phyloP scores from a whole-genome alignment of 1,284 basidiomycete species.

The Sutorius eximius region DNA sequence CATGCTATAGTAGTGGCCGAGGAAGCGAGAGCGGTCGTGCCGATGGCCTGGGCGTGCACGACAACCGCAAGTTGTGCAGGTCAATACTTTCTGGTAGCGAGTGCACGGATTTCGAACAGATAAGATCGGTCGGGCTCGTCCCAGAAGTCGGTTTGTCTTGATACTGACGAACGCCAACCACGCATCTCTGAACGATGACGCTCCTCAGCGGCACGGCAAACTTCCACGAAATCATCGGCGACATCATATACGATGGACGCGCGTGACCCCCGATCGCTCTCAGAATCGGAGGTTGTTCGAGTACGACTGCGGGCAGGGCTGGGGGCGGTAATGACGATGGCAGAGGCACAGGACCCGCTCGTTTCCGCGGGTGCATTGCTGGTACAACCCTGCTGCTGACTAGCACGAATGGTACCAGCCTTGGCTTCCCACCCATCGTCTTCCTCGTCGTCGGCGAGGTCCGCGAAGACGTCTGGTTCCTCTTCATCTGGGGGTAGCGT shows the following conservation, averaged over 20 bases:
- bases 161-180: constrained; percentile 65
- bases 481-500: constrained; percentile 84
- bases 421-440: constrained; percentile 67
- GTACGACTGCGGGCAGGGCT: constrained; percentile 66
- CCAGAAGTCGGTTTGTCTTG: constrained; percentile 42
- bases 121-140: constrained; percentile 56
- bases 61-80: constrained; percentile 6
- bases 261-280: constrained; percentile 72
- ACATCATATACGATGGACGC: constrained; percentile 74
- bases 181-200: constrained; percentile 81
- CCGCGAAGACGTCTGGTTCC: constrained; percentile 90
- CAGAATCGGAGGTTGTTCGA: constrained; percentile 67
- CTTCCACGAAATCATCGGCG: constrained; percentile 68
- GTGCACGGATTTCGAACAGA: constrained; percentile 76
- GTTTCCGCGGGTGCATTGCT: constrained; percentile 38
- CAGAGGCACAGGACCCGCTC: constrained; percentile 38
- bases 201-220: constrained; percentile 74
- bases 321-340: constrained; percentile 42
- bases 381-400: constrained; percentile 42
- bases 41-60: not conserved
- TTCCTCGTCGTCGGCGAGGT: constrained; percentile 85
- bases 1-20: constrained; percentile 6
- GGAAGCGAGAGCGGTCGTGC: constrained; percentile 2
- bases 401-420: constrained; percentile 76
- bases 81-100: constrained; percentile 78